These are phyloP conservation scores for Thinopyrum elongatum DNA, from an alignment of 176 grass and related monocot species.

Conservation along the genomic window DNA sequence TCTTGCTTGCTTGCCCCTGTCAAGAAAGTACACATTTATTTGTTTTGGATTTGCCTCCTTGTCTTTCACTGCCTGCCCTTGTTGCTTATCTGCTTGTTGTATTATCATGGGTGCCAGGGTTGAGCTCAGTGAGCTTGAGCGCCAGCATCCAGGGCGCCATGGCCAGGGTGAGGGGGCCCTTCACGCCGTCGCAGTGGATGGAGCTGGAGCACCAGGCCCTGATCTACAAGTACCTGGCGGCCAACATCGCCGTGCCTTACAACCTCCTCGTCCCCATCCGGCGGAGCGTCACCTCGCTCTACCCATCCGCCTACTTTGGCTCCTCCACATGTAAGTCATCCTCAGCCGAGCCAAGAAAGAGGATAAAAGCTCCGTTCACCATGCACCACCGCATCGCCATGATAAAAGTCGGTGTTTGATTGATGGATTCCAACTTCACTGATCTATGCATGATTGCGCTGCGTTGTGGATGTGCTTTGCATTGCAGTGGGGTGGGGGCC, in stretches of 20 bases:
- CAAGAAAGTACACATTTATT: slow-evolving; percentile 1
- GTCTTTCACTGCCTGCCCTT: slow-evolving; percentile 17
- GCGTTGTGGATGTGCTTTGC: neutral
- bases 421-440: slow-evolving; percentile 14
- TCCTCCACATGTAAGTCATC: slow-evolving; percentile 58
- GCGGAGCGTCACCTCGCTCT: slow-evolving; percentile 69
- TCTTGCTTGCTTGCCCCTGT: no score
- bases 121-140: slow-evolving; percentile 60
- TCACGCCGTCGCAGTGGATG: slow-evolving; percentile 95
- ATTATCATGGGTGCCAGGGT: slow-evolving; percentile 25
- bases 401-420: slow-evolving; percentile 35
- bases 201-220: slow-evolving; percentile 97
- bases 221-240: slow-evolving; percentile 89
- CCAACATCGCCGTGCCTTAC: slow-evolving; percentile 72
- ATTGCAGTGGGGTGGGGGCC: slow-evolving; percentile 81
- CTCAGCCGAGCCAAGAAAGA: no score
- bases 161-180: slow-evolving; percentile 75
- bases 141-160: slow-evolving; percentile 65
- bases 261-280: slow-evolving; percentile 77
- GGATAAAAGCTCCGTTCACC: slow-evolving; percentile 24
- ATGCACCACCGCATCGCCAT: slow-evolving; percentile 5
- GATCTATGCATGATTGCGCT: slow-evolving; percentile 29
- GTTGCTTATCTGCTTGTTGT: slow-evolving; percentile 32
- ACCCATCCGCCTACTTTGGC: slow-evolving; percentile 71
- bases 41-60: slow-evolving; percentile 24